These are phyloP conservation scores for Boechera stricta DNA, from an alignment of 345 rosid species.

Conservation along the genomic window DNA sequence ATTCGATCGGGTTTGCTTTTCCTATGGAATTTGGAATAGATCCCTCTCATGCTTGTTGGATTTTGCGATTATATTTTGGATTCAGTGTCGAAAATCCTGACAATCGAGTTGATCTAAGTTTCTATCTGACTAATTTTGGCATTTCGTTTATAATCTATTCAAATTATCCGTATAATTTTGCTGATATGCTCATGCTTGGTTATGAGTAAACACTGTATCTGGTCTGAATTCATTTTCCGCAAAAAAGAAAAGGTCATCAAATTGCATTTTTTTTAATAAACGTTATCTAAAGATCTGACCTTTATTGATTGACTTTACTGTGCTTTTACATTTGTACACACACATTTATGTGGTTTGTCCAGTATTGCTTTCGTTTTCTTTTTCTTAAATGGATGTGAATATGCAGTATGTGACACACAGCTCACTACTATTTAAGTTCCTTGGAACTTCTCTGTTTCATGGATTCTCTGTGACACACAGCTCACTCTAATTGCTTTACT, in stretches of 20 bases:
- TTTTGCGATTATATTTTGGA: not conserved
- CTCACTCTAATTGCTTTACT: constrained; percentile 10
- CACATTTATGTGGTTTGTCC: constrained; percentile 36
- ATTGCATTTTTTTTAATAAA: not conserved
- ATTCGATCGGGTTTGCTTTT: constrained; percentile 26
- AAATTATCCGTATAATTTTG: constrained; percentile 3
- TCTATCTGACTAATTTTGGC: not conserved
- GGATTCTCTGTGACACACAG: not conserved
- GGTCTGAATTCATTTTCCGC: constrained; percentile 22
- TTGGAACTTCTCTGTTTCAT: constrained; percentile 26
- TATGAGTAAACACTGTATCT: not conserved
- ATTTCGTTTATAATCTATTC: constrained; percentile 2
- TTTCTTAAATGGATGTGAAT: constrained; percentile 22
- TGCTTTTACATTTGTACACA: constrained; percentile 37
- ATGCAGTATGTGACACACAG: constrained; percentile 28
- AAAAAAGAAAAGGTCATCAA: constrained; percentile 15
- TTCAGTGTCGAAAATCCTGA: not conserved
- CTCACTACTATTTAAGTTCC: not conserved
- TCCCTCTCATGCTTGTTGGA: constrained; percentile 24
- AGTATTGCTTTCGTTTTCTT: not conserved
- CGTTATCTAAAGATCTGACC: constrained; percentile 37
- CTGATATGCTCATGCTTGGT: constrained; percentile 18
- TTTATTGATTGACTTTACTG: constrained; percentile 28
- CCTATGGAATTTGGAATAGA: constrained; percentile 23
- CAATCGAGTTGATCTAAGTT: not conserved